Evolutionary conservation across 257 asterid species (phyloP).

Genomic region (Nicotiana tomentosiformis): DNA sequence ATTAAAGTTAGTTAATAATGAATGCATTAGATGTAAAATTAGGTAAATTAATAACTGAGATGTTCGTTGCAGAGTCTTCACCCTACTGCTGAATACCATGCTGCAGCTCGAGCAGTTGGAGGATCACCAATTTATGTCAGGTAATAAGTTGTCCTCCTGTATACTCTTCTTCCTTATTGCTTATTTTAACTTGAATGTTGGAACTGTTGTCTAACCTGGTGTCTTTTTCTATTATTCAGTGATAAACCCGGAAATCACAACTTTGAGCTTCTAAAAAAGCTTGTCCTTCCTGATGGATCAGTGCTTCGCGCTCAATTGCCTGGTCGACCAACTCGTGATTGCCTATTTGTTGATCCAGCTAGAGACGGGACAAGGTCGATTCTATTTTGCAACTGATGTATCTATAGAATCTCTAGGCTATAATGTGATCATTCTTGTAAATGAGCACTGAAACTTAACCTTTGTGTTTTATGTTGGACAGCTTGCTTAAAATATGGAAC

Average conservation of each 20-base stretch:
- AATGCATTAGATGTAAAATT: background rate
- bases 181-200: background rate
- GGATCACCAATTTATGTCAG: constrained; percentile 74
- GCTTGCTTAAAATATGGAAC: constrained; percentile 97
- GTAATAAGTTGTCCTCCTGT: constrained; percentile 18
- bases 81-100: constrained; percentile 92
- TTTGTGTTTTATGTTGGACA: constrained; percentile 18
- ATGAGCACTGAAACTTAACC: background rate
- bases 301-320: constrained; percentile 86
- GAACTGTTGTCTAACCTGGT: background rate
- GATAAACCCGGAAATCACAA: constrained; percentile 92
- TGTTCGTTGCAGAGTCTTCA: constrained; percentile 66
- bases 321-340: constrained; percentile 86
- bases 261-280: constrained; percentile 78
- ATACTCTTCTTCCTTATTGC: background rate
- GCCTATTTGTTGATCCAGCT: constrained; percentile 87
- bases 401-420: background rate
- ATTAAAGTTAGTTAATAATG: background rate
- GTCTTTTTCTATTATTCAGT: constrained; percentile 25
- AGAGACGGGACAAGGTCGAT: constrained; percentile 80
- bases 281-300: constrained; percentile 92
- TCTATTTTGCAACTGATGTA: background rate
- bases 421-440: background rate
- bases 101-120: constrained; percentile 88
- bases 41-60: constrained; percentile 4